phyloP scores from a whole-genome alignment of 441 rosid species.

The Erysimum pusillum region DNA sequence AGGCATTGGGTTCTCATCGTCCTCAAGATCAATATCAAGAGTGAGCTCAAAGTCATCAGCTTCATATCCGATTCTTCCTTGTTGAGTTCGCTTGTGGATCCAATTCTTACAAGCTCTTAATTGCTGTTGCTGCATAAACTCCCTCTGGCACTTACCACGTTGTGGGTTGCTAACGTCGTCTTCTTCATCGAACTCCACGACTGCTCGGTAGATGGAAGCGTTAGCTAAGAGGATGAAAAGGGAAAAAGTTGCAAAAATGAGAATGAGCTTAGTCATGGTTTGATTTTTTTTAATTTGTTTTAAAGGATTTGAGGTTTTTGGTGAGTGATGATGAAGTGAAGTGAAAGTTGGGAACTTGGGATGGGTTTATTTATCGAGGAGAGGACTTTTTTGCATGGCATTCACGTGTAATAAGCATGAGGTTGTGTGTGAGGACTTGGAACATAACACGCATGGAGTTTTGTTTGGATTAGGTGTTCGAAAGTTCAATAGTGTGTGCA shows the following conservation, averaged over 20 bases:
- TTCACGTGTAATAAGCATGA: constrained; percentile 39
- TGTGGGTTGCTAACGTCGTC: constrained; percentile 12
- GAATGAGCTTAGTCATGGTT: constrained; percentile 46
- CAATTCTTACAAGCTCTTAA: constrained; percentile 22
- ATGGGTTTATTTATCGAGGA: constrained; percentile 23
- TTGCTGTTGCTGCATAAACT: constrained; percentile 35
- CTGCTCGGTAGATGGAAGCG: constrained; percentile 36
- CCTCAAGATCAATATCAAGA: constrained; percentile 11
- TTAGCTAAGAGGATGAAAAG: constrained; percentile 37
- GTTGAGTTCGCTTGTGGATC: constrained; percentile 33
- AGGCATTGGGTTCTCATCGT: constrained; percentile 26
- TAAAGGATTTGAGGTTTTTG: constrained; percentile 12
- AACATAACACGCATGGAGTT: constrained; percentile 9
- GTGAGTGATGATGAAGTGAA: constrained; percentile 23
- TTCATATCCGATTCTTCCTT: constrained; percentile 36
- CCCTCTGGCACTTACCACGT: constrained; percentile 27
- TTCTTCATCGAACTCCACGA: constrained; percentile 31
- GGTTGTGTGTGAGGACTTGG: constrained; percentile 6
- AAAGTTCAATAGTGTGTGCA: neutral
- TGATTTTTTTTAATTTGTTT: neutral
- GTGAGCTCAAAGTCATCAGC: constrained; percentile 40
- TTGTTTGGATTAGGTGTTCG: constrained; percentile 31
- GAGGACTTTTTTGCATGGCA: constrained; percentile 37
- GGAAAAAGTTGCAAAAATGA: constrained; percentile 26
- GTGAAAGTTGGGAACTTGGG: neutral